Percentiles rank a stretch among this genome's conserved stretches.
phyloP scores from a whole-genome alignment of 73 alveolate genomes.

The Paramecium sonneborni region DNA sequence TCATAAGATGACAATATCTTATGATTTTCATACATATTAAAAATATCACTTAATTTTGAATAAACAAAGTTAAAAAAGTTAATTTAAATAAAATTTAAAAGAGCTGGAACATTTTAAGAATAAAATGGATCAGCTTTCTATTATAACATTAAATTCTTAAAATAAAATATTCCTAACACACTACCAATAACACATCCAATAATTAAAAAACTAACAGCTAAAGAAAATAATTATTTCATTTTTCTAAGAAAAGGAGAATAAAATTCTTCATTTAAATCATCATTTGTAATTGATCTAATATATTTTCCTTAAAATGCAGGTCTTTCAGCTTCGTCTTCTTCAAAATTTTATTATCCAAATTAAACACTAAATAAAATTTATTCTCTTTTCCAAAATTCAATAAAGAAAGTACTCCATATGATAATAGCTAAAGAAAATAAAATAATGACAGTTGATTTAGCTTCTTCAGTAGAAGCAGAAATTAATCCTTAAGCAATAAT shows the following conservation, averaged over 20 bases:
- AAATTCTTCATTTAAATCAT: conserved; percentile 57
- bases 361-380: conserved; percentile 52
- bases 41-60: conserved; percentile 8
- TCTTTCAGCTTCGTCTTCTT: conserved; percentile 69
- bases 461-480: neutral
- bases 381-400: conserved; percentile 65
- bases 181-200: conserved; percentile 54
- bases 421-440: conserved; percentile 24
- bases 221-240: conserved; percentile 52
- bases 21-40: conserved; percentile 62
- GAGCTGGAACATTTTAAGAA: conserved; percentile 40
- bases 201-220: conserved; percentile 54
- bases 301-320: conserved; percentile 60
- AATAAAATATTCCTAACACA: conserved; percentile 32
- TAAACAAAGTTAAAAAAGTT: conserved; percentile 11
- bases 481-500: conserved; percentile 26
- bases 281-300: conserved; percentile 52
- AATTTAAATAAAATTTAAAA: conserved; percentile 30
- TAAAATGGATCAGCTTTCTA: neutral
- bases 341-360: conserved; percentile 56
- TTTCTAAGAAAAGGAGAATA: conserved; percentile 60
- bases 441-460: neutral
- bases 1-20: conserved; percentile 60
- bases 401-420: conserved; percentile 56
- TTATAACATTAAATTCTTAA: conserved; percentile 33